phyloP scores from a whole-genome alignment of 2,329 filamentous ascomycete genomes.

The Aspergillus aculeatus region DNA sequence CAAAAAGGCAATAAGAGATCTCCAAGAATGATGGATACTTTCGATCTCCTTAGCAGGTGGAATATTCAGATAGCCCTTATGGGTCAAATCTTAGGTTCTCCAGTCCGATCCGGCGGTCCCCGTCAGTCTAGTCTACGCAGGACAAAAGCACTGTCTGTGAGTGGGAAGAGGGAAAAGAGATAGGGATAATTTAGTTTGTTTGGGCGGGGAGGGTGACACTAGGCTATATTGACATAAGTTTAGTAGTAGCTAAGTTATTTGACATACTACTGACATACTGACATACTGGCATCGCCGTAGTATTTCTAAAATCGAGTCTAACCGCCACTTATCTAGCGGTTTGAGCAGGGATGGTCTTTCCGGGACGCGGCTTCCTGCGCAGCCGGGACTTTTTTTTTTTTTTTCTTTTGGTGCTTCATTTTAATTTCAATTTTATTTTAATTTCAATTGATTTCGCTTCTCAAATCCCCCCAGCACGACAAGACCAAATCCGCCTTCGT shows the following conservation, averaged over 20 bases:
- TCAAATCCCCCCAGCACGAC: neutral
- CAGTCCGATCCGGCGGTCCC: neutral
- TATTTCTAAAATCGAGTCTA: neutral
- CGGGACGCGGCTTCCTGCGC: constrained; percentile 2
- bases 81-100: neutral
- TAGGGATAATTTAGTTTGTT: neutral
- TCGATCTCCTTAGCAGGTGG: neutral
- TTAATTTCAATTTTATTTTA: too few species aligned
- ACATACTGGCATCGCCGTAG: too few species aligned
- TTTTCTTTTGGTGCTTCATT: too few species aligned
- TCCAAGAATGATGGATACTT: neutral
- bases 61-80: neutral
- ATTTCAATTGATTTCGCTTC: too few species aligned
- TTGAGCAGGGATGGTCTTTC: constrained; percentile 4
- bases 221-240: neutral
- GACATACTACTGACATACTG: neutral
- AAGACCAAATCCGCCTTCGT: neutral
- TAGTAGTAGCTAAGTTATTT: too few species aligned
- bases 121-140: neutral
- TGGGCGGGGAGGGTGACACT: neutral
- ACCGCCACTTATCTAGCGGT: neutral
- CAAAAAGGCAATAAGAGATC: neutral
- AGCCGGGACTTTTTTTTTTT: neutral
- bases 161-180: neutral
- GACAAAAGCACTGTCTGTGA: neutral